Base-by-base conservation (phyloP, 2,329 filamentous ascomycete genomes). In the Drechslerella coelobrocha region DNA sequence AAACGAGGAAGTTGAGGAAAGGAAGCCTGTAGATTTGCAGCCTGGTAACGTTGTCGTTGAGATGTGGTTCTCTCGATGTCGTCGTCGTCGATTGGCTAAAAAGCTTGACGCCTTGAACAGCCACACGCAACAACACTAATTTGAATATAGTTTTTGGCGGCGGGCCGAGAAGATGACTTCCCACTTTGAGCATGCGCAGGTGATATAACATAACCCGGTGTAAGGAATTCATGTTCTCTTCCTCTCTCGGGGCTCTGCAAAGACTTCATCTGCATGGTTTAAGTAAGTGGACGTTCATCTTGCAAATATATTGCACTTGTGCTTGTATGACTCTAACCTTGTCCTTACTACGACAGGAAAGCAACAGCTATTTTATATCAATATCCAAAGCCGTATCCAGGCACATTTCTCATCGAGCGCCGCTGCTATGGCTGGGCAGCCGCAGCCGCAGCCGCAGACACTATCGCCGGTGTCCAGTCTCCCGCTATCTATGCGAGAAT, bases 401-500 rank as follows among this genome's bases (percentile, higher is more conserved):
- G 24, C 19, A 9, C 29, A 43, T 39, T 17, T 19, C 7, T 12
- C 26, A 2, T 62, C 57, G 14, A 54, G 47, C n/a, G 17, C 19
- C 19, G 10, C 29, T 56, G 24, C 50, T 1, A 59, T 61, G 48
- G 41, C 53, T 4, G 45, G 47, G 23, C 3, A 45, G 31, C 29
- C 1, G 54, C 12, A 17, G 52, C 17, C 41, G 34, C 4, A 14
- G 17, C 17, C 34, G 17, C 2, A 53, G 23, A 54, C 66, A 8
- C 41, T 48, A 6, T 51, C 65, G 23, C 48, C 66, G 7, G 37
- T 69, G 27, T 63, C 37, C 10, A 47, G 43, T 8, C 54, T 71
- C 1, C 66, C 66, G 12, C 29, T 29, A 1, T 17, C 66, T 2
- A 71, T 71, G 66, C 26, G 84, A 86, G 86, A 95, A 72, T 97